These are phyloP conservation scores for Gilbertella persicaria DNA, from an alignment of 371 early-diverging fungal genomes.

Conservation along the genomic window DNA sequence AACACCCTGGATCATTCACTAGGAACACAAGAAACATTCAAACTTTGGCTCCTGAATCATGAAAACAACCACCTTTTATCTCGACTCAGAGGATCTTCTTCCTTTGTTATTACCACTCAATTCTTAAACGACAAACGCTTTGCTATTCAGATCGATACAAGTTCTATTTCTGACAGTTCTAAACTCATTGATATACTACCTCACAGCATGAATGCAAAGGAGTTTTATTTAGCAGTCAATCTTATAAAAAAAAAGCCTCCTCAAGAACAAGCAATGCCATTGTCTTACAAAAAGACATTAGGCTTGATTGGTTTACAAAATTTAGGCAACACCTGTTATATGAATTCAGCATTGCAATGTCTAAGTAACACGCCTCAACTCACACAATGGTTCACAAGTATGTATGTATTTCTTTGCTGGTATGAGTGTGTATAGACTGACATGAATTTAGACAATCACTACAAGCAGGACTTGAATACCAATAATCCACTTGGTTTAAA, in stretches of 20 bases:
- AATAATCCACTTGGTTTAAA: constrained; percentile 81
- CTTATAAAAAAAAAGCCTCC: background rate
- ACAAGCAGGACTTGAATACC: constrained; percentile 69
- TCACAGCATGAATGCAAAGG: background rate
- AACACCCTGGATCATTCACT: background rate
- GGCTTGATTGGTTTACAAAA: constrained; percentile 81
- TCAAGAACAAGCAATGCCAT: background rate
- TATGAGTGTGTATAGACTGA: background rate
- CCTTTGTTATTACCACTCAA: background rate
- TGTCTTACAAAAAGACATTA: constrained; percentile 40
- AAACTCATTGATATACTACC: background rate
- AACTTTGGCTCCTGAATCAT: constrained; percentile 8
- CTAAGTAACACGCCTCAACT: constrained; percentile 84
- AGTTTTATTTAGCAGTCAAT: constrained; percentile 8
- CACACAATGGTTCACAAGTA: constrained; percentile 68
- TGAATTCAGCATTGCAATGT: constrained; percentile 97
- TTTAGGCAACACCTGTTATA: constrained; percentile 97
- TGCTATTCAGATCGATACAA: constrained; percentile 4
- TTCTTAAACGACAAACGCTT: background rate
- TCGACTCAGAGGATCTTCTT: background rate
- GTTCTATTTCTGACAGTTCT: background rate
- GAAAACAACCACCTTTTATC: background rate
- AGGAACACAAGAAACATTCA: background rate
- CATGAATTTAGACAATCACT: constrained; percentile 59
- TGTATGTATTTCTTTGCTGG: constrained; percentile 24